phyloP scores from a whole-genome alignment of 192 early-diverging fungal species.

The Mortierella hygrophila region DNA sequence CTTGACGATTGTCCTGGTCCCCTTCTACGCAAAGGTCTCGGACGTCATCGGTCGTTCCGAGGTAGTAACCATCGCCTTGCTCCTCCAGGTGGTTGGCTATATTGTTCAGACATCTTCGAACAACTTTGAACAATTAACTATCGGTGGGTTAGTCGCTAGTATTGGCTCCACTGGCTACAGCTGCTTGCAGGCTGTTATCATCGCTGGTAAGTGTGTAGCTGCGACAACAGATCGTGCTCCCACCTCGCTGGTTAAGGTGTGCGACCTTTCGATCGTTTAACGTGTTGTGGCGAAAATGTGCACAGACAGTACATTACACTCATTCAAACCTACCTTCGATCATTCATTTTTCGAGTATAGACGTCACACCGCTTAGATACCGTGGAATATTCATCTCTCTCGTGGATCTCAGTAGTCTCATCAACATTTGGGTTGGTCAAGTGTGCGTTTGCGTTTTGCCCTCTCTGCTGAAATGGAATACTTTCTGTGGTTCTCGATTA shows the following conservation, averaged over 20 bases:
- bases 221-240: background rate
- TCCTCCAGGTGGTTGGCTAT: conserved; percentile 8
- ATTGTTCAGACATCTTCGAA: conserved; percentile 11
- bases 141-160: background rate
- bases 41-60: conserved; percentile 21
- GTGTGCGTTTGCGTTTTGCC: conserved; percentile 4
- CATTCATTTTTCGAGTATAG: background rate
- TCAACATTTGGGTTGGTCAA: conserved; percentile 20
- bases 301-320: background rate
- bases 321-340: background rate
- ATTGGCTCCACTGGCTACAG: conserved; percentile 6
- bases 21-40: conserved; percentile 21
- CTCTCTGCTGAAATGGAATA: conserved; percentile 4
- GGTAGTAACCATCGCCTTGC: conserved; percentile 10
- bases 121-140: conserved; percentile 5
- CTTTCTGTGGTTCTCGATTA: background rate
- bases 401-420: conserved; percentile 1
- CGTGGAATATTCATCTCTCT: conserved; percentile 17
- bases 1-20: conserved; percentile 10
- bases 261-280: background rate
- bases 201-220: conserved; percentile 13
- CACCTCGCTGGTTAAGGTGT: background rate
- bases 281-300: background rate
- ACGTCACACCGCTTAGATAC: conserved; percentile 8
- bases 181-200: background rate